Percentiles rank a stretch among this genome's conserved stretches.
Evolutionary conservation across 2,329 filamentous ascomycete species (phyloP).

Genomic region (Fusarium multiceps): DNA sequence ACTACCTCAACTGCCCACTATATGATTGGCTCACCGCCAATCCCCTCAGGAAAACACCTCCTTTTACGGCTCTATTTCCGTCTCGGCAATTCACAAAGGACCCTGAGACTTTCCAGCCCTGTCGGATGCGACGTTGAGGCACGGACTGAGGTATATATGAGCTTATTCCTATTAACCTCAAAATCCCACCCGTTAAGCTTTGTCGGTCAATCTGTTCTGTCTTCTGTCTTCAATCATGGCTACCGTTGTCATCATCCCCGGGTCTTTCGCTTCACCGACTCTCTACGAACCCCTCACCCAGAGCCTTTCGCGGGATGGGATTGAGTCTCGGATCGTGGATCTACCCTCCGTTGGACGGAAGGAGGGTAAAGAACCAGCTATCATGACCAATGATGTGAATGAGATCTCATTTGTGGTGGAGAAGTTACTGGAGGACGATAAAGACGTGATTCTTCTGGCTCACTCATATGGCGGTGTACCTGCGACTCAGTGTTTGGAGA

Average conservation of each 20-base stretch:
- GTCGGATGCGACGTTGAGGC: neutral
- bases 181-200: neutral
- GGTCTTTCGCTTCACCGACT: conserved; percentile 7
- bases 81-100: neutral
- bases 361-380: neutral
- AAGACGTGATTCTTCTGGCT: conserved; percentile 3
- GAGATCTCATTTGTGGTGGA: neutral
- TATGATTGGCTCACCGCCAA: neutral
- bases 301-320: neutral
- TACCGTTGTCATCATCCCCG: conserved; percentile 7
- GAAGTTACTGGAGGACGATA: neutral
- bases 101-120: neutral
- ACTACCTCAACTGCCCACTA: neutral
- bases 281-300: neutral
- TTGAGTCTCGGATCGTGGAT: neutral
- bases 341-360: conserved; percentile 16
- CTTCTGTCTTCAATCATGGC: neutral
- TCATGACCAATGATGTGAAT: conserved; percentile 6
- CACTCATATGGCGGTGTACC: conserved; percentile 23
- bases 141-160: conserved; percentile 3
- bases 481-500: conserved; percentile 10
- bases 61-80: neutral
- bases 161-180: neutral
- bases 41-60: neutral
- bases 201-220: neutral